Conservation (phyloP, 805 yeast genomes). For the Yamadazyma sp. region DNA sequence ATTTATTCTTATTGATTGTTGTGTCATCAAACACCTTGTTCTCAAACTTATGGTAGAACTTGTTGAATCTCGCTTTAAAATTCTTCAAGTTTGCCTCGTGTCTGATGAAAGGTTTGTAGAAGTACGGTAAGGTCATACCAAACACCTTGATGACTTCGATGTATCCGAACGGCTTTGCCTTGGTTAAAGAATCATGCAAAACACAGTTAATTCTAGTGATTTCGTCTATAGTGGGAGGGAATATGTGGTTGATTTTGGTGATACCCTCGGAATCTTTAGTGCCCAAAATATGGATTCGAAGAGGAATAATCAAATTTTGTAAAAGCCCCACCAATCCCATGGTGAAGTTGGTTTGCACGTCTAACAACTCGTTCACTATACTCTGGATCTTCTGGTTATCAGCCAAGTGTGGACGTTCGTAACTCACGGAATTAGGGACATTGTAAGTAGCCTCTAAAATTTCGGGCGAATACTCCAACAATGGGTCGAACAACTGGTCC, state of each 20-base stretch:
- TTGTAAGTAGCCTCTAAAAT: conserved; percentile 68
- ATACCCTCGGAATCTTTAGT: conserved; percentile 56
- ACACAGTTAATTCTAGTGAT: conserved; percentile 87
- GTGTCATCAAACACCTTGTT: conserved; percentile 28
- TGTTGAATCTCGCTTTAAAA: conserved; percentile 55
- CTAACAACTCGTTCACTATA: conserved; percentile 64
- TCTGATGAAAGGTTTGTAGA: conserved; percentile 87
- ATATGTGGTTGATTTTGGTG: conserved; percentile 67
- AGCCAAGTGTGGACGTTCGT: conserved; percentile 13
- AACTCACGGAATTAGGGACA: conserved; percentile 47
- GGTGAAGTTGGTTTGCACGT: conserved; percentile 74
- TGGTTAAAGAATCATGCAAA: conserved; percentile 68
- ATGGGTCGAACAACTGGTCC: conserved; percentile 86
- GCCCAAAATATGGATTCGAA: conserved; percentile 67
- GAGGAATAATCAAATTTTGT: conserved; percentile 76
- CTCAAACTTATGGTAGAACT: conserved; percentile 30
- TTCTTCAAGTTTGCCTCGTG: conserved; percentile 88
- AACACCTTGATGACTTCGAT: conserved; percentile 77
- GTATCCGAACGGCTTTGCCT: conserved; percentile 68
- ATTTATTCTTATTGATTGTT: conserved; percentile 29
- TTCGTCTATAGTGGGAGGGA: conserved; percentile 96
- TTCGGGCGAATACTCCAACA: conserved; percentile 90
- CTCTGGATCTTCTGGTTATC: conserved; percentile 41
- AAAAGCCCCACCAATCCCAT: conserved; percentile 69
- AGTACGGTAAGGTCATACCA: conserved; percentile 82